Base-by-base conservation (phyloP, 1,139 yeast genomes). In the Kluyveromyces sp. region DNA sequence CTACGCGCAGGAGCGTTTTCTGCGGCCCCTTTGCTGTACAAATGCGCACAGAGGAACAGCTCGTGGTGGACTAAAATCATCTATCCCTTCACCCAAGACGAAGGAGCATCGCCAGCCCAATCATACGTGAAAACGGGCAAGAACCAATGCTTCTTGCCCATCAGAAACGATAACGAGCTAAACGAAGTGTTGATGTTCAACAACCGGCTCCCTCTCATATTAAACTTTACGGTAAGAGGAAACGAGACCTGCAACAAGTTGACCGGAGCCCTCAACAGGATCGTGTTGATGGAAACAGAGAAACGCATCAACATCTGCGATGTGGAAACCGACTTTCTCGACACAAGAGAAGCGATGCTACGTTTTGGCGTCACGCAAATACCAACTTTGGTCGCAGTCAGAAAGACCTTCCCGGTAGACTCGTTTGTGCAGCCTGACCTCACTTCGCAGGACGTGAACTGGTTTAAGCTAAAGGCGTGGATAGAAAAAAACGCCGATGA, bases 171-270 rank as follows among this genome's bases (percentile, higher is more conserved):
- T 35, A 64, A 66, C 45, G 94, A 85, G 54, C 65, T 85, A 44
- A 78, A 79, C 46, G 75, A 76, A 44, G 61, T 80, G 45, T 59
- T 82, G 39, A 60, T 77, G n/a, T 64, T 70, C 39, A 67, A 64
- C 39, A 69, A 69, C 48, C 75, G 75, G 51, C 72, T 76, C 36
- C 94, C 95, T 2, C 65, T 85, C 46, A 65, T 86, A 47, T 71
- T 86, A 54, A 84, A 86, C 60, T 87, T 87, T 67, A 84, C 90
- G 1, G 69, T 78, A 42, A 71, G 81, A 48, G 87, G 88, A 6
- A 87, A 83, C 55, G 70, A 75, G 3, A 68, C 73, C 39, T 78
- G 83, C 51, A 80, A 83, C 59, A 72, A 72, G 51, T 72, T 84
- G 42, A 83, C 94, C 2, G 78, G 78, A 36, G 74, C 81, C 2